Evolutionary conservation across 768 basidiomycete genomes (phyloP).

Genomic region (Pisolithus microcarpus): DNA sequence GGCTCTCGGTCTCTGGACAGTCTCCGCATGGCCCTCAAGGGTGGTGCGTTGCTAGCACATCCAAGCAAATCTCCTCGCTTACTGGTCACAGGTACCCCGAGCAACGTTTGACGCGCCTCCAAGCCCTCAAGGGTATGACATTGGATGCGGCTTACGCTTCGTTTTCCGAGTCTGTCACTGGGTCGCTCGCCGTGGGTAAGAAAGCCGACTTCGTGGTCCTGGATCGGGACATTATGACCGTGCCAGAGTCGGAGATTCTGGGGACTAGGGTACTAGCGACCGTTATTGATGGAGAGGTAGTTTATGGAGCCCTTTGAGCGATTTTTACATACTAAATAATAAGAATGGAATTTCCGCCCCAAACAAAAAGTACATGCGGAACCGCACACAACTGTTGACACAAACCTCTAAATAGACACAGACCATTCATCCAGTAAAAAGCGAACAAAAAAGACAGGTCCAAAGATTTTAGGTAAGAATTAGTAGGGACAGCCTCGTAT

Average conservation of each 20-base stretch:
- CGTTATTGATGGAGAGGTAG: slow-evolving; percentile 64
- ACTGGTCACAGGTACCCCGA: slow-evolving; percentile 55
- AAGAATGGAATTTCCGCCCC: no score
- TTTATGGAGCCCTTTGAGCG: slow-evolving; percentile 43
- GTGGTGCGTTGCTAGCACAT: slow-evolving; percentile 49
- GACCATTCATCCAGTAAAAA: no score
- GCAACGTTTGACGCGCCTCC: slow-evolving; percentile 67
- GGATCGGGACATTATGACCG: slow-evolving; percentile 71
- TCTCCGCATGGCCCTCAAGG: slow-evolving; percentile 81
- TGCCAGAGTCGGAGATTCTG: slow-evolving; percentile 55
- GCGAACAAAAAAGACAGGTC: no score
- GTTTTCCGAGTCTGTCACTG: slow-evolving; percentile 64
- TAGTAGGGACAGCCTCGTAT: not conserved
- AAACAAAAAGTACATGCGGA: no score
- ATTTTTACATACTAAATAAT: not conserved
- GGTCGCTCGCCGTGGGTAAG: slow-evolving; percentile 70
- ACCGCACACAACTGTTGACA: no score
- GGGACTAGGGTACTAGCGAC: slow-evolving; percentile 62
- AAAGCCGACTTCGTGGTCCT: slow-evolving; percentile 85
- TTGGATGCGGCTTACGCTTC: slow-evolving; percentile 84
- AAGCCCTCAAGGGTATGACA: slow-evolving; percentile 90
- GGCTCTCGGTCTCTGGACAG: slow-evolving; percentile 57
- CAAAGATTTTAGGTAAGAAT: no score
- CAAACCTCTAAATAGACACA: no score
- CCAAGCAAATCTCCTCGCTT: not conserved